Conservation (phyloP, 805 yeast genomes). For the Saccharomycopsis javanensis region DNA sequence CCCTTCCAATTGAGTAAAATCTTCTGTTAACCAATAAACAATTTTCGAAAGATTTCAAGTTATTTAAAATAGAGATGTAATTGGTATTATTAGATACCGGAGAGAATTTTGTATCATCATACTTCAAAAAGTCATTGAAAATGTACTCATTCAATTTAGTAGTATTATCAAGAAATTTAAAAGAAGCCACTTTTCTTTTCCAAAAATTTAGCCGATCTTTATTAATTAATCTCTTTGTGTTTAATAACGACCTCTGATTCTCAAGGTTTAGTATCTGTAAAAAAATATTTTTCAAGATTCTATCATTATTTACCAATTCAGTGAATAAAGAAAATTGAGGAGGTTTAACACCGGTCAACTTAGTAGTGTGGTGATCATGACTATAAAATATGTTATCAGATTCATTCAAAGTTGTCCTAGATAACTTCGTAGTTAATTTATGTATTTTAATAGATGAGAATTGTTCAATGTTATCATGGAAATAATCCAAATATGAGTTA, state of each 20-base stretch:
- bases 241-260: background rate
- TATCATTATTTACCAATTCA: background rate
- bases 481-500: background rate
- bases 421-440: background rate
- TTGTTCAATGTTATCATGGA: background rate
- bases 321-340: background rate
- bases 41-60: slow-evolving; percentile 34
- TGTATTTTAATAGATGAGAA: background rate
- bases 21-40: slow-evolving; percentile 62
- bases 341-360: background rate
- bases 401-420: background rate
- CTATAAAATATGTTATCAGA: background rate
- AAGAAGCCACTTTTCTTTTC: slow-evolving; percentile 1
- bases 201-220: slow-evolving; percentile 1
- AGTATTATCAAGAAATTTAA: background rate
- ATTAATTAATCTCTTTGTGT: background rate
- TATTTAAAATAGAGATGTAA: slow-evolving; percentile 11
- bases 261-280: background rate
- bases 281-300: background rate
- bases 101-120: background rate
- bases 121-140: slow-evolving; percentile 6
- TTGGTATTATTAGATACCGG: slow-evolving; percentile 4
- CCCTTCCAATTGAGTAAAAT: slow-evolving; percentile 50
- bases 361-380: background rate
- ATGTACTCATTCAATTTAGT: background rate